These are phyloP conservation scores for Pilatotrama ljubarskyi DNA, from an alignment of 768 basidiomycete genomes.

Conservation along the genomic window DNA sequence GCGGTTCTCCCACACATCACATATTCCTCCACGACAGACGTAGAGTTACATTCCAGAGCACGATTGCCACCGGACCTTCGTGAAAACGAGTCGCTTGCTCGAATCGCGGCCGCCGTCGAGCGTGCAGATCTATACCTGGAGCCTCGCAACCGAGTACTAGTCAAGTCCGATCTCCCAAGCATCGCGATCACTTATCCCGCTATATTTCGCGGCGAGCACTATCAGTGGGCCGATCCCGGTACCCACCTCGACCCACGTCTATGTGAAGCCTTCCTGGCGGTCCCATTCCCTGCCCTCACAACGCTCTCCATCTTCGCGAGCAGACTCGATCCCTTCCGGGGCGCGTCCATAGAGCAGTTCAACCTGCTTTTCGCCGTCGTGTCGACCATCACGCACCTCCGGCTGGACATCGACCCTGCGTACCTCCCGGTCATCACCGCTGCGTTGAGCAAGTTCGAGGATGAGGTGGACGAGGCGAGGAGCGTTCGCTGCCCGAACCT, in stretches of 20 bases:
- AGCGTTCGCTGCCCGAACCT: not conserved
- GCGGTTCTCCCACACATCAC: slow-evolving; percentile 1
- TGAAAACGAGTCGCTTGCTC: not conserved
- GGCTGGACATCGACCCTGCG: not conserved
- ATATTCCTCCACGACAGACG: not conserved
- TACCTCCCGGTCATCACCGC: not conserved
- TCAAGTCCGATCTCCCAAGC: not conserved
- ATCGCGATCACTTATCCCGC: not conserved
- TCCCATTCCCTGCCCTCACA: not conserved
- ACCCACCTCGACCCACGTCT: not conserved
- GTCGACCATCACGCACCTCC: not conserved
- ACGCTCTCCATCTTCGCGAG: not conserved
- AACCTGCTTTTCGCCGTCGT: not conserved
- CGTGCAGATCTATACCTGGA: not conserved
- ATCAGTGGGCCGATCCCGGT: not conserved
- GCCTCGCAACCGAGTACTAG: not conserved
- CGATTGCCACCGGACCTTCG: not conserved
- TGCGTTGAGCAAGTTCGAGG: not conserved
- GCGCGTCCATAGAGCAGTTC: not conserved
- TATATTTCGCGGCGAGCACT: not conserved
- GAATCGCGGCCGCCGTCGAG: not conserved
- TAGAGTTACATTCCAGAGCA: not conserved
- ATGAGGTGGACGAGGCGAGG: not conserved
- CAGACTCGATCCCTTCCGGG: too few relatives aligned
- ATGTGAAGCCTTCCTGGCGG: slow-evolving; percentile 5